A percentile compares a stretch with the other conserved stretches of the same genome.
phyloP scores from a whole-genome alignment of 2,329 filamentous ascomycete genomes.

The Aspergillus sp. region DNA sequence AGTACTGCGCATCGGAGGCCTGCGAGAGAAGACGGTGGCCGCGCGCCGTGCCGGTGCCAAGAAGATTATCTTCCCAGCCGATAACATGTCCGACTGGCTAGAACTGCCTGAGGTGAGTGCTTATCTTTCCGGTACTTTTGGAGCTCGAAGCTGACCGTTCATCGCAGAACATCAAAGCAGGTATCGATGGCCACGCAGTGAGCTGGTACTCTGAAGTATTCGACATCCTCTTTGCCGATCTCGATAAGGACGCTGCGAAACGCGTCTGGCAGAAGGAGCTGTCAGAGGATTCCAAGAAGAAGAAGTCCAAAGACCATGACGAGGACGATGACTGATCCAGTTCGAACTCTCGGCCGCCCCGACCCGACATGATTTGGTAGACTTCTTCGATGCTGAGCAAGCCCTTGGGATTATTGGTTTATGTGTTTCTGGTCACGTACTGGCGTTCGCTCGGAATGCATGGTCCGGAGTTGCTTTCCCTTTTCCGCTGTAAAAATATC shows the following conservation, averaged over 20 bases:
- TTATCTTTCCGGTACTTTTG: constrained; percentile 13
- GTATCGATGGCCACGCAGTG: constrained; percentile 87
- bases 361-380: constrained; percentile 22
- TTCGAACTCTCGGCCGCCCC: constrained; percentile 3
- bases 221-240: constrained; percentile 80
- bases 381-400: constrained; percentile 22
- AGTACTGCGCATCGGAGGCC: constrained; percentile 88
- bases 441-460: constrained; percentile 41
- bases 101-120: constrained; percentile 88
- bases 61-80: constrained; percentile 90
- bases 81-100: constrained; percentile 96
- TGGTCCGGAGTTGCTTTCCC: constrained; percentile 36
- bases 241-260: constrained; percentile 76
- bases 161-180: constrained; percentile 91
- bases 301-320: constrained; percentile 25
- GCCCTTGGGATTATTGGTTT: constrained; percentile 18
- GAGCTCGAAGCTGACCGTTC: constrained; percentile 22
- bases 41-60: constrained; percentile 89
- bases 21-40: constrained; percentile 96
- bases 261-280: constrained; percentile 70
- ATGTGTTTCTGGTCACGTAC: constrained; percentile 33
- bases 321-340: constrained; percentile 34
- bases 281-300: constrained; percentile 59
- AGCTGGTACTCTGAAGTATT: constrained; percentile 96
- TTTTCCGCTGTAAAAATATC: constrained; percentile 13